Evolutionary conservation across 257 asterid genomes (phyloP), one percentile per base, ranked within the genome.

Genomic region (Salvia rosmarinus): DNA sequence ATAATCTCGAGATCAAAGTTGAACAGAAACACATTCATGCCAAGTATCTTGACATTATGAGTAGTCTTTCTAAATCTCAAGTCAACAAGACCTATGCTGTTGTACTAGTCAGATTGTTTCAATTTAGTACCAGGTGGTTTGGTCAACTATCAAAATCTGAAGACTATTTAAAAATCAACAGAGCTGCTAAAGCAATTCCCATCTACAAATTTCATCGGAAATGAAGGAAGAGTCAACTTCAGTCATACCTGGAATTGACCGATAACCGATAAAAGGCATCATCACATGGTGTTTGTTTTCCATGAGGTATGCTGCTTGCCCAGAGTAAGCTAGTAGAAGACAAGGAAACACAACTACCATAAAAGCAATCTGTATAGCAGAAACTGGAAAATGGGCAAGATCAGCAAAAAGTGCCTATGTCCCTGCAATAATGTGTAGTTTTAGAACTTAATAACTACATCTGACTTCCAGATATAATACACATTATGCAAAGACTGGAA

Each of bases 391-490:
- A 78, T 89, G 86, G 62, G 86, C 86, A 68, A 89, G 85, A 79
- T 89, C 96, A 62, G 96, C 96, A 78, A 89, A 89, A 70, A 89
- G 93, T 65, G 96, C 93, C 79, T 89, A 93, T 0, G 88, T 87
- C 58, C 96, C 96, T 89, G 86, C 79, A 84, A 46, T 51, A 69
- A 12, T 2, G 23, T 54, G 77, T 57, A 47, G 73, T 64, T 63
- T 73, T 59, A 81, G 70, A 49, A 71, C 34, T 57, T 51, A 30
- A 25, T 56, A 23, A 13, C 3, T 20, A 20, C 39, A 25, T 75
- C 46, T 70, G 64, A 21, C 17, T 46, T 37, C 35, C 20, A 35
- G 71, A 60, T 17, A 16, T 35, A 39, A 35, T 9, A 12, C 40
- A 52, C 39, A 6, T 67, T n/a, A 30, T 4, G 21, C 2, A 13